Base-by-base conservation (phyloP, 495 filamentous ascomycete genomes). In the Halenospora varia region DNA sequence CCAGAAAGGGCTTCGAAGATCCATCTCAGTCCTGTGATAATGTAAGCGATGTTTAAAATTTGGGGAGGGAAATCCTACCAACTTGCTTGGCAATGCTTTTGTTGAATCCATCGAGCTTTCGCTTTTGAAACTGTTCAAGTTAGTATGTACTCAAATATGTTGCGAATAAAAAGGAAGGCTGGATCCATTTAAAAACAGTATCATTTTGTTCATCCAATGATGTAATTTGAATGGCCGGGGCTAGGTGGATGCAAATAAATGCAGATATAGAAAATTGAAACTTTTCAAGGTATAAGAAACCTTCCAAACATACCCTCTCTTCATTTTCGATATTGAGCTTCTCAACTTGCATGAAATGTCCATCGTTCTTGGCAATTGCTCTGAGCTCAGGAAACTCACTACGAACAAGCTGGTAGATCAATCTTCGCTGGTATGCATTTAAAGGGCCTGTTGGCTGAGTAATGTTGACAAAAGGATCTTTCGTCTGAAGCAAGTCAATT, bases 391-490 rank as follows among this genome's bases (percentile, higher is more conserved):
- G 83, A 55, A 82, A 90, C 62, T 88, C 84, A 10, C 73, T 70
- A 10, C 80, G 78, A 29, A 92, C 72, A 3, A 90, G 68, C 57
- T 90, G 85, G 63, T 90, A 82, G 4, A 92, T 75, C 17, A 92
- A 76, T 15, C 81, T 74, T 58, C 83, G 84, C 59, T 92, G 83
- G 49, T 74, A 79, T 2, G 58, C 64, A 39, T 70, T 73, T 22
- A 73, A 56, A 10, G 53, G 55, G 22, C 68, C 62, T 9, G 49
- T 52, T 0, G 48, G 25, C 15, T 62, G 62, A 2, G 65, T 59
- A 45, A 77, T 67, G 18, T 77, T 77, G 51, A 73, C 59, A 49
- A 69, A 77, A n/a, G n/a, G n/a, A n/a, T n/a, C n/a, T n/a, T 35
- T 69, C 65, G n/a, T 59, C 51, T 24, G 68, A n/a, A n/a, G n/a